Base-by-base conservation (phyloP, 352 stramenopile genomes). In the Discostella stelligera region DNA sequence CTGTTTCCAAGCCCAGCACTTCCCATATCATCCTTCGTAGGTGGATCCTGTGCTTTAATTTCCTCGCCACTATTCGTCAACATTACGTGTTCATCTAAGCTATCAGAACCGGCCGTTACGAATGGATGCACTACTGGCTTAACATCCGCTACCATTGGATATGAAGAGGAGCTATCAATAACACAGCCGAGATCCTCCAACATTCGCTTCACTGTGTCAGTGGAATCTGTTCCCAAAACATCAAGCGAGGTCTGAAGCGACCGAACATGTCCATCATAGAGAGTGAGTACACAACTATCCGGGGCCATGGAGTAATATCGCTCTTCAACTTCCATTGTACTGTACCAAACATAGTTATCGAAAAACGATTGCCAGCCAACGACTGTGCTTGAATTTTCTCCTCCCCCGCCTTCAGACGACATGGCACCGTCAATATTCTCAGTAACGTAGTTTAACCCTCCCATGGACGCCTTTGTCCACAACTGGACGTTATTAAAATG, bases 291-390 rank as follows among this genome's bases (percentile, higher is more conserved):
- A 62, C 88, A 93, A 71, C 85, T 91, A 61, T 91, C 84, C 1
- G 84, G 75, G 48, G 75, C 79, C 64, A 93, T 84, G 10, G 88
- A 67, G 64, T 91, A 93, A 59, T 90, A 93, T 13, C 72, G 70
- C 32, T 85, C 79, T 66, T 93, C 88, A 9, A 91, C 79, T 79
- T 90, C 88, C 82, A 91, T 89, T 9, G 88, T 83, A 16, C 83
- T 81, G 54, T 75, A 75, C 49, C 89, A 93, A 9, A 82, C 88
- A 75, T 89, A 79, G 1, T 76, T 61, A 46, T 93, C 88, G 72
- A 93, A 93, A 56, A 93, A 93, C 14, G 55, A 74, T 74, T 91
- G 77, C 88, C 88, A 93, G 30, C 88, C 88, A 18, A 82, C 61
- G n/a, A 74, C 60, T 48, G 56, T 56, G 48, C 58, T 66, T 21